Evolutionary conservation across 2,329 filamentous ascomycete species (phyloP).

Genomic region (Curvularia eragrostidis): DNA sequence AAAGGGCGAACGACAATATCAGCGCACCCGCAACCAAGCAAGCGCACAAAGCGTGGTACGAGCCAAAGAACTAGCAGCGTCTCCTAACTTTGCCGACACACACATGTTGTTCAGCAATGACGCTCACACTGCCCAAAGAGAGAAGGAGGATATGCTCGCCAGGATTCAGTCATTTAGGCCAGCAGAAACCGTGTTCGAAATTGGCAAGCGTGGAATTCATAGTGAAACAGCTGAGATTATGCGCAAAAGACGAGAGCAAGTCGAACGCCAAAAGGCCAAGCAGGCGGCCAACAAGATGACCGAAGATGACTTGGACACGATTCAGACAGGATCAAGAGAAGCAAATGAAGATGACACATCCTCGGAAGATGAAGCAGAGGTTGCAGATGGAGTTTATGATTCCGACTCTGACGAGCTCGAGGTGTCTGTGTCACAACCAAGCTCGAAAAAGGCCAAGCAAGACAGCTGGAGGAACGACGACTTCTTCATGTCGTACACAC

Average conservation of each 20-base stretch:
- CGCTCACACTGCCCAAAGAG: constrained; percentile 67
- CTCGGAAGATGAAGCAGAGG: constrained; percentile 46
- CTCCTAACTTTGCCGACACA: constrained; percentile 73
- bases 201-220: constrained; percentile 72
- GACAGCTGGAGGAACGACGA: constrained; percentile 80
- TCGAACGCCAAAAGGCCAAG: constrained; percentile 62
- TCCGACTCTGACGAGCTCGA: constrained; percentile 62
- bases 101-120: constrained; percentile 75
- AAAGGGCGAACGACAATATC: constrained; percentile 93
- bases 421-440: constrained; percentile 55
- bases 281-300: constrained; percentile 50
- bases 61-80: constrained; percentile 76
- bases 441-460: constrained; percentile 38
- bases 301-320: constrained; percentile 22
- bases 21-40: constrained; percentile 87
- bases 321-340: constrained; percentile 13
- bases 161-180: constrained; percentile 88
- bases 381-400: constrained; percentile 44
- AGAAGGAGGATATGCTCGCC: constrained; percentile 85
- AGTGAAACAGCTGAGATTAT: constrained; percentile 75
- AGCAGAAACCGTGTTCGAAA: constrained; percentile 94
- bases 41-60: constrained; percentile 90
- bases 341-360: constrained; percentile 33
- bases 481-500: constrained; percentile 96
- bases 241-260: constrained; percentile 73